These are phyloP conservation scores for Hibiscus tridactylites DNA, from an alignment of 345 rosid genomes.

Conservation along the genomic window DNA sequence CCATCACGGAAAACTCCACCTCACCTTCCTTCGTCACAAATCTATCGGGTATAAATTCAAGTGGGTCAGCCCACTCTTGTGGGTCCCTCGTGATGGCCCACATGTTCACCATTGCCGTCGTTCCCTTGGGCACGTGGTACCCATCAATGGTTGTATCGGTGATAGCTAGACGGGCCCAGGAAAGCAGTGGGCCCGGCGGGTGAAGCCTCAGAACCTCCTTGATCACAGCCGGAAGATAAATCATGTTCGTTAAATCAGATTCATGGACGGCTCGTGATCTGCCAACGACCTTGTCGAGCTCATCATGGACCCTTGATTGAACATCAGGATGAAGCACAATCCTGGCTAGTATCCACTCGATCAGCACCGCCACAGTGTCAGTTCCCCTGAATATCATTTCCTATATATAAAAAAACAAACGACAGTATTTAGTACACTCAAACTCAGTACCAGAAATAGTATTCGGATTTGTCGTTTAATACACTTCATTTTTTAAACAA, in stretches of 20 bases:
- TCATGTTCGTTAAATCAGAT: slow-evolving; percentile 33
- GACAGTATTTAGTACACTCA: slow-evolving; percentile 8
- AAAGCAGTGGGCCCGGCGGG: slow-evolving; percentile 92
- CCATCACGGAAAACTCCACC: slow-evolving; percentile 57
- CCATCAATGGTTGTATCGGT: slow-evolving; percentile 70
- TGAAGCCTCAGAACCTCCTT: slow-evolving; percentile 79
- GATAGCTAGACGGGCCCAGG: slow-evolving; percentile 86
- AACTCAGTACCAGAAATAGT: slow-evolving; percentile 7
- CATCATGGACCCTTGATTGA: slow-evolving; percentile 64
- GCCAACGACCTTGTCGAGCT: slow-evolving; percentile 56
- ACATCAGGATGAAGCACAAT: slow-evolving; percentile 58
- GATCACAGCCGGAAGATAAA: slow-evolving; percentile 61
- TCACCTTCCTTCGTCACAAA: slow-evolving; percentile 36
- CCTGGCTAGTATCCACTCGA: slow-evolving; percentile 90
- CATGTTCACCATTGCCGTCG: slow-evolving; percentile 95
- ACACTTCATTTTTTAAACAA: background rate
- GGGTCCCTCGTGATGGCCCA: slow-evolving; percentile 91
- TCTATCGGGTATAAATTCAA: slow-evolving; percentile 56
- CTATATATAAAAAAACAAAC: slow-evolving; percentile 21
- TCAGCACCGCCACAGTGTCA: slow-evolving; percentile 75
- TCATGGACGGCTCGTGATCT: slow-evolving; percentile 48
- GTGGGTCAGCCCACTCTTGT: slow-evolving; percentile 59
- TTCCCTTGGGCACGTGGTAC: slow-evolving; percentile 68
- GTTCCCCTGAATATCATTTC: slow-evolving; percentile 93
- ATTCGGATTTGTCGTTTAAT: slow-evolving; percentile 1